These are phyloP conservation scores for Exserohilum rostratum DNA, from an alignment of 2,329 filamentous ascomycete genomes.

Conservation along the genomic window DNA sequence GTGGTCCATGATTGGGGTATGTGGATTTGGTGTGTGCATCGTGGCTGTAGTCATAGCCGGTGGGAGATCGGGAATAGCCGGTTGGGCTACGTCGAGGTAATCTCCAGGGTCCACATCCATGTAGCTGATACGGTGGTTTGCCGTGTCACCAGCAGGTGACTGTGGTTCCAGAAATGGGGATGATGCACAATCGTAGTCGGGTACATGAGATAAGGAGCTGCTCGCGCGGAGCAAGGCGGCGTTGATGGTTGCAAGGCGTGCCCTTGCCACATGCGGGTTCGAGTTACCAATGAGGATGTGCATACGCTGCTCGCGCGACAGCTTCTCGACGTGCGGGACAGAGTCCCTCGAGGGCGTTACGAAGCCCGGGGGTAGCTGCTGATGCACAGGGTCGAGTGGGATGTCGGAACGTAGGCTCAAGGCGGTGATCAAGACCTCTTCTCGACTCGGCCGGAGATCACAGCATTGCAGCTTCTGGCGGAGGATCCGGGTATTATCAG, in stretches of 20 bases:
- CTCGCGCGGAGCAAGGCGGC: constrained; percentile 38
- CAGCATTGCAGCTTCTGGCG: constrained; percentile 48
- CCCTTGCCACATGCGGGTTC: constrained; percentile 32
- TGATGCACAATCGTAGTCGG: constrained; percentile 33
- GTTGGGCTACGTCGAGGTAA: constrained; percentile 37
- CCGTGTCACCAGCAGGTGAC: constrained; percentile 32
- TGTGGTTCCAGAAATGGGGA: constrained; percentile 34
- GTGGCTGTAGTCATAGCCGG: constrained; percentile 25
- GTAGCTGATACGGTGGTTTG: constrained; percentile 44
- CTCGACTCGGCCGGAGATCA: constrained; percentile 44
- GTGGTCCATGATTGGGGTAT: constrained; percentile 27
- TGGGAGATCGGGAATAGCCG: constrained; percentile 36
- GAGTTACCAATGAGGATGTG: constrained; percentile 44
- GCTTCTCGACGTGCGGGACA: constrained; percentile 38
- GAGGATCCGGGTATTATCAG: constrained; percentile 44
- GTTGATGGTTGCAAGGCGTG: constrained; percentile 40
- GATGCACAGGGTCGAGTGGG: constrained; percentile 32
- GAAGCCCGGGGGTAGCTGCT: constrained; percentile 42
- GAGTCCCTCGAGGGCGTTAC: constrained; percentile 45
- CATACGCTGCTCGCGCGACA: constrained; percentile 45
- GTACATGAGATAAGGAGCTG: constrained; percentile 19
- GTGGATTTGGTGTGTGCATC: constrained; percentile 26
- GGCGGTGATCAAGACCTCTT: constrained; percentile 46
- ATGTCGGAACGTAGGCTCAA: constrained; percentile 46
- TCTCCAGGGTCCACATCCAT: constrained; percentile 47